These are phyloP conservation scores for Phyllostachys edulis DNA, from an alignment of 176 grass and related monocot species.

Conservation along the genomic window DNA sequence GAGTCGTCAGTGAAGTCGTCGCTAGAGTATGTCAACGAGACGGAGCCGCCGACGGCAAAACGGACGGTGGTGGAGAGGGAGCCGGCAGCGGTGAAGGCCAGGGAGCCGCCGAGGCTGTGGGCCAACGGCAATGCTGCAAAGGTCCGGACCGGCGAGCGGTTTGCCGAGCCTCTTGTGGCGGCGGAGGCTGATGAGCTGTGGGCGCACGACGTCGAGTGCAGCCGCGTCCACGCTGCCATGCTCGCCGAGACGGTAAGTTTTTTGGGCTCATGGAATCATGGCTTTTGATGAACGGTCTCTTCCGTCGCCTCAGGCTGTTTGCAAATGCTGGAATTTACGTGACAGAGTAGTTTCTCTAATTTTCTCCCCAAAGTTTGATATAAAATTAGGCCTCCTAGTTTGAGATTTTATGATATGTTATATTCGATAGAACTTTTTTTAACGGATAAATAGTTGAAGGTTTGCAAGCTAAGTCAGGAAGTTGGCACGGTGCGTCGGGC, in stretches of 20 bases:
- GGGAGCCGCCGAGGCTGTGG: conserved; percentile 11
- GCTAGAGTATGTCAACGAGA: conserved; percentile 34
- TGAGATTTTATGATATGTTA: too few species aligned
- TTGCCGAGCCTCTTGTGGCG: conserved; percentile 28
- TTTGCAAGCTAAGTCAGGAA: too few species aligned
- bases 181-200: conserved; percentile 38
- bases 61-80: background rate
- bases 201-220: conserved; percentile 50
- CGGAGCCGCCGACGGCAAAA: background rate
- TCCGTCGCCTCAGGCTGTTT: too few species aligned
- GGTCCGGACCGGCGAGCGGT: conserved; percentile 19
- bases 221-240: conserved; percentile 48
- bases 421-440: too few species aligned
- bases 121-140: conserved; percentile 29
- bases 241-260: conserved; percentile 47
- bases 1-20: conserved; percentile 44
- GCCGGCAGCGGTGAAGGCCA: background rate
- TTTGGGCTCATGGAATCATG: background rate
- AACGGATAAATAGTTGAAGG: too few species aligned
- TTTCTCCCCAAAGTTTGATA: too few species aligned
- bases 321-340: too few species aligned
- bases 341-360: too few species aligned
- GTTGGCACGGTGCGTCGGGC: too few species aligned
- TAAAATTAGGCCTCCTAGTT: too few species aligned
- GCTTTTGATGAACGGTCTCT: too few species aligned